Conservation (phyloP, 305 asterid genomes). For the Plantago coronopus region DNA sequence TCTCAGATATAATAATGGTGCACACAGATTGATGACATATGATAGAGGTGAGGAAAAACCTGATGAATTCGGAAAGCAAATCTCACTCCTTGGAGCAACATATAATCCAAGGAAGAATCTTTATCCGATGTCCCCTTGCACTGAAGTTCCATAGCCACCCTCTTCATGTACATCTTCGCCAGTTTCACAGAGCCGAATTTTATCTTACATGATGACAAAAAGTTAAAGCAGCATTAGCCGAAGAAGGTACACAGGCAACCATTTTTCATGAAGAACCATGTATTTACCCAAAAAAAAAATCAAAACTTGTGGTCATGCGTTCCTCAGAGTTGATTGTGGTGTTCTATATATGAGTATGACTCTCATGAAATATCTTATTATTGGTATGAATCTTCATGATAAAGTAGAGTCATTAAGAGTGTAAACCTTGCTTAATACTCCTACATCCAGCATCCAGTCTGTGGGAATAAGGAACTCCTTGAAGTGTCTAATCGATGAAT, state of each 20-base stretch:
- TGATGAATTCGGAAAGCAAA: conserved; percentile 96
- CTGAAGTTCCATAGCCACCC: conserved; percentile 87
- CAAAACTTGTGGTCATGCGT: too few relatives aligned
- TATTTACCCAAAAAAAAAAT: too few relatives aligned
- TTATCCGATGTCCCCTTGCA: conserved; percentile 67
- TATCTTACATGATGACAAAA: conserved; percentile 43
- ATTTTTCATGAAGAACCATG: too few relatives aligned
- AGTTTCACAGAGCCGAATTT: conserved; percentile 82
- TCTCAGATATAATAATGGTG: too few relatives aligned
- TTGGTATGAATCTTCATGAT: too few relatives aligned
- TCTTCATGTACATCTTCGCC: conserved; percentile 85
- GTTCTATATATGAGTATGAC: too few relatives aligned
- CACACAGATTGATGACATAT: too few relatives aligned
- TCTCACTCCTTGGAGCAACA: conserved; percentile 93
- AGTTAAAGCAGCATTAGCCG: not conserved
- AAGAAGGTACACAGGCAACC: not conserved
- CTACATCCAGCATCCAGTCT: conserved; percentile 89
- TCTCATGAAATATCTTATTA: too few relatives aligned
- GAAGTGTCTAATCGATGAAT: conserved; percentile 62
- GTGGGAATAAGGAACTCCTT: conserved; percentile 79
- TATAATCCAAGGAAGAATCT: conserved; percentile 85
- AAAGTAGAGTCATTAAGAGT: not conserved
- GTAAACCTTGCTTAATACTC: conserved; percentile 76
- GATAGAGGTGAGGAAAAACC: conserved; percentile 36
- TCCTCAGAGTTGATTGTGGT: too few relatives aligned